These are phyloP conservation scores for Myriangium duriaei DNA, from an alignment of 2,329 filamentous ascomycete species.

Conservation along the genomic window DNA sequence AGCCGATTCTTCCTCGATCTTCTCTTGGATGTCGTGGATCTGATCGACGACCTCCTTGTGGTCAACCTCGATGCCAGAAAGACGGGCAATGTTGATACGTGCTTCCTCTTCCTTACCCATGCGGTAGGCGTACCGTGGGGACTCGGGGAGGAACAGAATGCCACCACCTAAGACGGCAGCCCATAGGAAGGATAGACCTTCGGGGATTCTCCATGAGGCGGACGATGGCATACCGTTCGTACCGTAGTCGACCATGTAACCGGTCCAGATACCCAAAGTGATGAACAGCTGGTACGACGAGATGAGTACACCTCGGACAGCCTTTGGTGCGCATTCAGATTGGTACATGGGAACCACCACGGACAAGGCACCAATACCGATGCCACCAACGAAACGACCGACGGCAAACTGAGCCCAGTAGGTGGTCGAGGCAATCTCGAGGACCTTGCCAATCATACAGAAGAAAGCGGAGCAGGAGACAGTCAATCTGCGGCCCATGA, in stretches of 20 bases:
- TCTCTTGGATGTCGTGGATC: conserved; percentile 21
- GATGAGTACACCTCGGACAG: conserved; percentile 53
- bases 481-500: conserved; percentile 34
- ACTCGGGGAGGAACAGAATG: conserved; percentile 23
- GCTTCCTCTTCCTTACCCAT: conserved; percentile 20
- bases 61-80: conserved; percentile 18
- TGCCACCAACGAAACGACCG: conserved; percentile 30
- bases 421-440: conserved; percentile 29
- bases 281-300: conserved; percentile 35
- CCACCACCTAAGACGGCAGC: conserved; percentile 21
- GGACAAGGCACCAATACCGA: conserved; percentile 32
- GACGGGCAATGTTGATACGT: conserved; percentile 19
- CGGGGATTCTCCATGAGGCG: conserved; percentile 22
- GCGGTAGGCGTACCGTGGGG: conserved; percentile 21
- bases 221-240: conserved; percentile 14
- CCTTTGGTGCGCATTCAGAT: conserved; percentile 48
- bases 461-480: conserved; percentile 37
- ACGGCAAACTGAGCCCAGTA: conserved; percentile 37
- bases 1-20: conserved; percentile 20
- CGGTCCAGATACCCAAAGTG: conserved; percentile 29
- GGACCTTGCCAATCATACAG: conserved; percentile 30
- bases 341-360: conserved; percentile 57
- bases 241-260: conserved; percentile 21
- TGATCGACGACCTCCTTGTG: conserved; percentile 17
- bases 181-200: conserved; percentile 22